Percentiles rank a stretch among this genome's conserved stretches.
Evolutionary conservation across 768 basidiomycete species (phyloP).

Genomic region (Boletus vinaceobasis): DNA sequence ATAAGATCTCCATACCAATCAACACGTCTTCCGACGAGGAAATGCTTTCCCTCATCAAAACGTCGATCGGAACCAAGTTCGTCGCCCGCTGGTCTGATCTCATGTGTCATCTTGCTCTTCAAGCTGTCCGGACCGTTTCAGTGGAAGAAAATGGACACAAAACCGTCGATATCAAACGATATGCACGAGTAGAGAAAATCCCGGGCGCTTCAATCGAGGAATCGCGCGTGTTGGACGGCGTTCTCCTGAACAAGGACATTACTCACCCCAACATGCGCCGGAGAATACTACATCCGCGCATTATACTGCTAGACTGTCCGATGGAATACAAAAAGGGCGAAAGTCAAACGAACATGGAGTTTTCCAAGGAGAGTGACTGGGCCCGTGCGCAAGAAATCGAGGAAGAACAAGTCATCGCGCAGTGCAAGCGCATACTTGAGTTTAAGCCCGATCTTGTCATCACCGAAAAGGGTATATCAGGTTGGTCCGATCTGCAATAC

Average conservation of each 20-base stretch:
- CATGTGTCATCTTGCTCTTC: constrained; percentile 92
- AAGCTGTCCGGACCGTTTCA: constrained; percentile 88
- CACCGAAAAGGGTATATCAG: constrained; percentile 97
- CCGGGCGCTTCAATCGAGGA: constrained; percentile 98
- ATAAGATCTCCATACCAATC: constrained; percentile 86
- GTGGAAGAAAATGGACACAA: constrained; percentile 71
- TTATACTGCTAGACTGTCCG: constrained; percentile 90
- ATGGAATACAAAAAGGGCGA: constrained; percentile 99
- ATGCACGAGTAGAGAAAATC: constrained; percentile 95
- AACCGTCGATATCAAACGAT: constrained; percentile 97
- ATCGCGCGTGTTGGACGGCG: constrained; percentile 78
- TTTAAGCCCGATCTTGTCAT: constrained; percentile 94
- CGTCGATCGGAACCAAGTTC: constrained; percentile 97
- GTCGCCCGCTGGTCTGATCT: constrained; percentile 94
- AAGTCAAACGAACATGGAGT: constrained; percentile 97
- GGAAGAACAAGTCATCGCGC: constrained; percentile 91
- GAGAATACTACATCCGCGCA: constrained; percentile 83
- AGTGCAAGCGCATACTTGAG: constrained; percentile 83
- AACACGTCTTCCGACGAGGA: constrained; percentile 79
- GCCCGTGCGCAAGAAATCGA: constrained; percentile 88
- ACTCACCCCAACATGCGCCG: constrained; percentile 96
- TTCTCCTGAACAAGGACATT: constrained; percentile 99
- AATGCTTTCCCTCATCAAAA: constrained; percentile 97
- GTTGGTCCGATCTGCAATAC: constrained; percentile 40
- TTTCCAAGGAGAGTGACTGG: constrained; percentile 93